Conservation (phyloP, 2,329 filamentous ascomycete genomes). For the Clonostachys solani region DNA sequence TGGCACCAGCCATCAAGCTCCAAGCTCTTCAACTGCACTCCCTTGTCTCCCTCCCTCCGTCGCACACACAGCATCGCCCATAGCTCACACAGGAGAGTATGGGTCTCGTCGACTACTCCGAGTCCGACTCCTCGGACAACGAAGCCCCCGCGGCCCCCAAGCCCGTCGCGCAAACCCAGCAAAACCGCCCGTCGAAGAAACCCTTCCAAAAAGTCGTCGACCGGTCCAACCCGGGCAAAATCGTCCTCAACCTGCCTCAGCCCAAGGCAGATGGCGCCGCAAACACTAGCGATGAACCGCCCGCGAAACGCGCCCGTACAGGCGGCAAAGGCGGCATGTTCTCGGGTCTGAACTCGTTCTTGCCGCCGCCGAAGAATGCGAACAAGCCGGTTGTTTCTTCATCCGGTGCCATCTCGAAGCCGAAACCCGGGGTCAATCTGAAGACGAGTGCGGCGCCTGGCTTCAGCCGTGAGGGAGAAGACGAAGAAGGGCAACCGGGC, state of each 20-base stretch:
- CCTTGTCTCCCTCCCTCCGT: no score
- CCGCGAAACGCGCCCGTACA: conserved; percentile 67
- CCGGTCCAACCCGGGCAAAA: conserved; percentile 76
- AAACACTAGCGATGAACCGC: conserved; percentile 31
- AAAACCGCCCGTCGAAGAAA: conserved; percentile 47
- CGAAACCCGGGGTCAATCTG: conserved; percentile 49
- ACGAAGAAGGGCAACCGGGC: conserved; percentile 11
- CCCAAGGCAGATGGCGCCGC: conserved; percentile 27
- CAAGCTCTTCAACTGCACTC: background rate
- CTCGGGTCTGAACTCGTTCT: conserved; percentile 78
- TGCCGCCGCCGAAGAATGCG: conserved; percentile 75
- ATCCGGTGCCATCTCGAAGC: conserved; percentile 15
- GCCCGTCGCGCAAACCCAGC: conserved; percentile 14
- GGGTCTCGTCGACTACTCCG: conserved; percentile 80
- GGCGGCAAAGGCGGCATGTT: conserved; percentile 53
- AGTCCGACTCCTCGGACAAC: conserved; percentile 62
- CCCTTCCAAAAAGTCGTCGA: conserved; percentile 78
- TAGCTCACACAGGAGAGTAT: conserved; percentile 35
- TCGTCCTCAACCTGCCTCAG: conserved; percentile 70
- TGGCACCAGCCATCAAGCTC: background rate
- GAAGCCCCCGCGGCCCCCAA: conserved; percentile 12
- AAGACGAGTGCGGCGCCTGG: conserved; percentile 82
- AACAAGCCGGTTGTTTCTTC: conserved; percentile 20
- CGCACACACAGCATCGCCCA: no score
- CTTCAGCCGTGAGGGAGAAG: conserved; percentile 59